Evolutionary conservation across 2,329 filamentous ascomycete species (phyloP).

Genomic region (Phyllosticta citrichinensis): DNA sequence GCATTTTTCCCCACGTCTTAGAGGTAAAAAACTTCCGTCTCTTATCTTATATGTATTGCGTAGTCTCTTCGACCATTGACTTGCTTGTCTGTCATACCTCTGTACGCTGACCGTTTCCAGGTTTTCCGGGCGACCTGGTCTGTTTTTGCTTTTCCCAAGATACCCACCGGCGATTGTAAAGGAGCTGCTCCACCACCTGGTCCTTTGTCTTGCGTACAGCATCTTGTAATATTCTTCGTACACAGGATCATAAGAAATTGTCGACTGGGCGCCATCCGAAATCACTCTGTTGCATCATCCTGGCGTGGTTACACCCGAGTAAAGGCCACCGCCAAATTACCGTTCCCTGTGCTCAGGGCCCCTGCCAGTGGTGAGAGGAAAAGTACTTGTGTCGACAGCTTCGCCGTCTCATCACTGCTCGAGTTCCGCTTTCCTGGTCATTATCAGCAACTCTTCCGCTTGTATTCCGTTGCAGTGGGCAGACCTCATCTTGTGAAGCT

Average conservation of each 20-base stretch:
- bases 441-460: background rate
- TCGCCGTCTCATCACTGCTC: background rate
- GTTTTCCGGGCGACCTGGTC: background rate
- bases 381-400: background rate
- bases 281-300: slow-evolving; percentile 1
- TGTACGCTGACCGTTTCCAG: background rate
- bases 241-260: background rate
- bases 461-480: background rate
- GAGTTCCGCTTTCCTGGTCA: background rate
- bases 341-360: background rate
- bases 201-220: background rate
- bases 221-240: background rate
- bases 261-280: background rate
- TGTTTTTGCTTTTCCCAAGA: background rate
- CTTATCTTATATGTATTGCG: background rate
- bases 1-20: background rate
- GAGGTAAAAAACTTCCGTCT: background rate
- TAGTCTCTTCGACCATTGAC: background rate
- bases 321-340: slow-evolving; percentile 1
- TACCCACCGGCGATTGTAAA: background rate
- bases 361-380: background rate
- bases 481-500: background rate
- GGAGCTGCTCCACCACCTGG: background rate
- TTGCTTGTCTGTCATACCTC: background rate
- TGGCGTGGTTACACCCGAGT: slow-evolving; percentile 3